A percentile compares a stretch with the other conserved stretches of the same genome.
Evolutionary conservation across 495 filamentous ascomycete species (phyloP).

Genomic region (Margaritispora aquatica): DNA sequence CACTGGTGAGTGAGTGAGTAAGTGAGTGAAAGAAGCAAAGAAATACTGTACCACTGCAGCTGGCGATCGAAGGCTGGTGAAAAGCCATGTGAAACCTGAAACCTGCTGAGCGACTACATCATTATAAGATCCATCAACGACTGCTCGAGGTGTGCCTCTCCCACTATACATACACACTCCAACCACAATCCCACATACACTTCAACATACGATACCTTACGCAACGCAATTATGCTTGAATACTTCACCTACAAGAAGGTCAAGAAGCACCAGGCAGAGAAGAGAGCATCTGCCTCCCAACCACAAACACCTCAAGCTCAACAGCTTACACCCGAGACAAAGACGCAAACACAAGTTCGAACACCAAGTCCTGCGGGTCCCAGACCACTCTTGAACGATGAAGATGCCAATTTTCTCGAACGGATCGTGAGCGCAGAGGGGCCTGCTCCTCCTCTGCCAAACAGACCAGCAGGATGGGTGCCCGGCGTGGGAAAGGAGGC

Average conservation of each 20-base stretch:
- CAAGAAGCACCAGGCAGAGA: constrained; percentile 40
- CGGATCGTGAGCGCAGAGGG: constrained; percentile 23
- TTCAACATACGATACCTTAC: no score
- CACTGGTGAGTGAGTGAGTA: no score
- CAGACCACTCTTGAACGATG: constrained; percentile 20
- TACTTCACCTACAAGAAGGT: constrained; percentile 44
- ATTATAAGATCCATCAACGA: no score
- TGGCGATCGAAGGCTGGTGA: neutral
- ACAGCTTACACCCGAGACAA: neutral
- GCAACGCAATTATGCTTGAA: constrained; percentile 29
- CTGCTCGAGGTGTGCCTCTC: no score
- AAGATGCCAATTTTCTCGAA: constrained; percentile 24
- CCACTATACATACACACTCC: no score
- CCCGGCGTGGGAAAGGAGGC: constrained; percentile 7
- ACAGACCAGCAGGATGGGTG: constrained; percentile 10
- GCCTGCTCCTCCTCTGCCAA: constrained; percentile 22
- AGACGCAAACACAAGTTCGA: neutral
- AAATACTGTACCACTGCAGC: no score
- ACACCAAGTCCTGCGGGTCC: constrained; percentile 1
- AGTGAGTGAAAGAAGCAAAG: neutral
- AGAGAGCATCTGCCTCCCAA: constrained; percentile 20
- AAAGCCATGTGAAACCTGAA: neutral
- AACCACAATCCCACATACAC: neutral
- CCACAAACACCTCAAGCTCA: neutral
- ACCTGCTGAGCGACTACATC: neutral